phyloP scores from a whole-genome alignment of 805 yeast genomes.

The Candida andamanensis region DNA sequence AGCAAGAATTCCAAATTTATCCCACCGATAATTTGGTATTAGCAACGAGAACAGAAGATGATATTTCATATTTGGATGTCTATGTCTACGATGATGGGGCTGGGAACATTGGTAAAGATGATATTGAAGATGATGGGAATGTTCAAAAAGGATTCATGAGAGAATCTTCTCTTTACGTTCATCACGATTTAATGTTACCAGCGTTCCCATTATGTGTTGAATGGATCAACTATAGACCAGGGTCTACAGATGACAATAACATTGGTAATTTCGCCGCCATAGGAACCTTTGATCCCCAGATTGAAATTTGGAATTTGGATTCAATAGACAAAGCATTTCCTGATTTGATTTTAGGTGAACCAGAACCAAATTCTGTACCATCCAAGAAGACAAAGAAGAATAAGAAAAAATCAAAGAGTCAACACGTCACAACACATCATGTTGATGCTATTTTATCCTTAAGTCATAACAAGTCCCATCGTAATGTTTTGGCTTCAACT shows the following conservation, averaged over 20 bases:
- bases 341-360: slow-evolving; percentile 84
- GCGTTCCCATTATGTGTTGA: slow-evolving; percentile 96
- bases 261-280: slow-evolving; percentile 91
- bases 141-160: slow-evolving; percentile 68
- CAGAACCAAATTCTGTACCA: slow-evolving; percentile 40
- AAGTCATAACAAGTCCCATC: slow-evolving; percentile 73
- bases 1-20: slow-evolving; percentile 76
- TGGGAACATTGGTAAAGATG: slow-evolving; percentile 69
- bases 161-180: slow-evolving; percentile 79
- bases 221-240: slow-evolving; percentile 80
- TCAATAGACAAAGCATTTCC: slow-evolving; percentile 92
- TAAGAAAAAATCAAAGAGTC: slow-evolving; percentile 42
- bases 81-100: slow-evolving; percentile 94
- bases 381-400: slow-evolving; percentile 41
- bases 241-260: slow-evolving; percentile 28
- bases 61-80: slow-evolving; percentile 84
- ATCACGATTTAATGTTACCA: slow-evolving; percentile 95
- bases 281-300: slow-evolving; percentile 96
- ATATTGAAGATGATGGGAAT: slow-evolving; percentile 70
- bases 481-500: slow-evolving; percentile 85
- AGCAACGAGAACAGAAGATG: slow-evolving; percentile 95
- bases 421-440: slow-evolving; percentile 70
- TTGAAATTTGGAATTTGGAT: slow-evolving; percentile 95
- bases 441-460: slow-evolving; percentile 90
- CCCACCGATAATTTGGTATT: slow-evolving; percentile 87